A percentile compares a stretch with the other conserved stretches of the same genome.
phyloP scores from a whole-genome alignment of 345 rosid genomes.

The Populus davidiana region DNA sequence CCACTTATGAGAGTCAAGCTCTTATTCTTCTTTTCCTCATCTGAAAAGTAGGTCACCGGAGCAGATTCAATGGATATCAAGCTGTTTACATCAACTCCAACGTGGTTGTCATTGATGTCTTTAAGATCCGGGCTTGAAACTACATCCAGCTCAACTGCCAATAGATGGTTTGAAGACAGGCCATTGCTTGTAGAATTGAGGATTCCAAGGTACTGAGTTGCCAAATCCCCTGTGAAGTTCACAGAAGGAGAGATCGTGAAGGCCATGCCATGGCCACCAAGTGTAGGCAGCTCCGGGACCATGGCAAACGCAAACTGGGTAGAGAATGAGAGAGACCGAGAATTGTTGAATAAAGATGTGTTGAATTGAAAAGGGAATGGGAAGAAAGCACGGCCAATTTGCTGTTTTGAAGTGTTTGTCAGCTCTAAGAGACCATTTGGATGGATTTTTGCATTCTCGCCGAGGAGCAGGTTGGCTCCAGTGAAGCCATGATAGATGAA shows the following conservation, averaged over 20 bases:
- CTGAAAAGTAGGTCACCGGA: not conserved
- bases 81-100: conserved; percentile 15
- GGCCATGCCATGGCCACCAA: conserved; percentile 27
- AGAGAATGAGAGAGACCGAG: too few relatives aligned
- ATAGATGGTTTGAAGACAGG: conserved; percentile 10
- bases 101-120: conserved; percentile 14
- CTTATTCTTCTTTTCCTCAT: not conserved
- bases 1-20: conserved; percentile 14
- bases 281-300: not conserved
- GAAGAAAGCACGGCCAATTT: conserved; percentile 45
- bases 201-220: conserved; percentile 19
- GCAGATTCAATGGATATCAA: conserved; percentile 4
- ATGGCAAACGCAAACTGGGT: not conserved
- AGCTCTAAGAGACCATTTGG: conserved; percentile 53
- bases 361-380: conserved; percentile 33
- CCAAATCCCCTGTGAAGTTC: conserved; percentile 4
- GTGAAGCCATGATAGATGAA: conserved; percentile 47
- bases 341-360: conserved; percentile 4
- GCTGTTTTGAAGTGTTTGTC: conserved; percentile 38
- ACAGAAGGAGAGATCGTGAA: conserved; percentile 22
- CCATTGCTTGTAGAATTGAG: conserved; percentile 11
- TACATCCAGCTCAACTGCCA: conserved; percentile 17
- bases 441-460: conserved; percentile 34
- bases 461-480: conserved; percentile 30
- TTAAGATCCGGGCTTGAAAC: not conserved